phyloP scores from a whole-genome alignment of 1,284 basidiomycete genomes.

The Lentinus polychrous region DNA sequence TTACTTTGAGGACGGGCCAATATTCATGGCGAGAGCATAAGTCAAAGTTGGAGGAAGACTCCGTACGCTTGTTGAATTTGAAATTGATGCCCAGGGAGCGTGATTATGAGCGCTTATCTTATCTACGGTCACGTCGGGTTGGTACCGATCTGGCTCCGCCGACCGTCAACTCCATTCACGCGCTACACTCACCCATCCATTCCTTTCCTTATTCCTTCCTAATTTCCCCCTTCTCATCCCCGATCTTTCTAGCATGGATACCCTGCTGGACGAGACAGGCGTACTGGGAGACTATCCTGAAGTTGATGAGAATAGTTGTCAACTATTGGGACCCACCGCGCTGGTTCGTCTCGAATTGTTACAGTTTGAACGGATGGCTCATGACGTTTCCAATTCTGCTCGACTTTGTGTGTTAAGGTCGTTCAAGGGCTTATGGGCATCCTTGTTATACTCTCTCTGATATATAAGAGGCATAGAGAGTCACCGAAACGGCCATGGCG shows the following conservation, averaged over 20 bases:
- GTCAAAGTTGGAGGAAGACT: no score
- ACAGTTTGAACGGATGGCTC: constrained; percentile 8
- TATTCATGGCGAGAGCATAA: no score
- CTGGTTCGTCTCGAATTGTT: constrained; percentile 18
- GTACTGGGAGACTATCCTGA: constrained; percentile 11
- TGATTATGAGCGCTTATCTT: no score
- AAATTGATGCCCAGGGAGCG: no score
- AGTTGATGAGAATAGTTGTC: constrained; percentile 21
- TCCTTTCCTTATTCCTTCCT: neutral
- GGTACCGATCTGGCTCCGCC: no score
- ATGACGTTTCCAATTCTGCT: constrained; percentile 9
- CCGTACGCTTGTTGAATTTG: no score
- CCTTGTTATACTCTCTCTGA: constrained; percentile 77
- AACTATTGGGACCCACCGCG: constrained; percentile 27
- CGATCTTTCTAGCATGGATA: neutral
- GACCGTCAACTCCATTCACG: no score
- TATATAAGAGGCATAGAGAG: constrained; percentile 88
- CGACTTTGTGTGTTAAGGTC: constrained; percentile 34
- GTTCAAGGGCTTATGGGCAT: constrained; percentile 85
- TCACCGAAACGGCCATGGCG: constrained; percentile 82
- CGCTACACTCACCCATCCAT: neutral
- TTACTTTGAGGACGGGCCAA: no score
- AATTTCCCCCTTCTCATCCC: neutral
- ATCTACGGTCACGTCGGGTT: no score
- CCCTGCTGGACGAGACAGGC: neutral